Base-by-base conservation (phyloP, 306 rosid genomes). In the Fragaria vesca region DNA sequence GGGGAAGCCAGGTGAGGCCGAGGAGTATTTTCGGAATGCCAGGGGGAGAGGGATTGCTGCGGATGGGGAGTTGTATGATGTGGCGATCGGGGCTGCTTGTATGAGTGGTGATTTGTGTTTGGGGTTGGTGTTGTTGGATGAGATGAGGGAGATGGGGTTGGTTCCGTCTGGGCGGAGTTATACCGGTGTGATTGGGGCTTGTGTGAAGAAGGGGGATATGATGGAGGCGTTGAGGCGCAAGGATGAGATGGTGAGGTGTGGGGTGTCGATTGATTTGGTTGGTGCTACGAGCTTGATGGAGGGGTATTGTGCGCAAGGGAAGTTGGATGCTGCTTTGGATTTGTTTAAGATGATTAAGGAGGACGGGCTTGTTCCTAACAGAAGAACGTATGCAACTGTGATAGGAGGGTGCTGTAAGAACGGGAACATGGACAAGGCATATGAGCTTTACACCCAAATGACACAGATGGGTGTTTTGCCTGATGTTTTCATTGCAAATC, bases 71-170 rank as follows among this genome's bases (percentile, higher is more conserved):
- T 70, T 86, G 0, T 91, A 90, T 79, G 81, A 86, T 71, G 78
- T 84, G 76, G 79, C 76, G 51, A 79, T 91, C 72, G 85, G 80
- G 71, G 89, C 91, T 30, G 75, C 72, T 81, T 91, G 92, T 86
- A 63, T 20, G 84, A 78, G 67, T 84, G 63, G 73, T 1, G 57
- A 87, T 73, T 81, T 72, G 18, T 75, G 65, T 76, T 84, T 78
- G 79, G 92, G 92, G 1, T 52, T 51, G 57, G 63, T 50, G 77
- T 75, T 89, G 73, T 74, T 91, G 82, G 77, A 78, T 78, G 88
- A 88, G 83, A 93, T 91, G 98, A 91, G 78, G 69, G 86, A 82
- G 71, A 51, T 57, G 69, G 87, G 96, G 30, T 93, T 87, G 91
- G 81, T 80, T 78, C 93, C 89, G 8, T 87, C 91, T 0, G 84